phyloP scores from a whole-genome alignment of 1,284 basidiomycete genomes.

The Psilocybe mexicana region DNA sequence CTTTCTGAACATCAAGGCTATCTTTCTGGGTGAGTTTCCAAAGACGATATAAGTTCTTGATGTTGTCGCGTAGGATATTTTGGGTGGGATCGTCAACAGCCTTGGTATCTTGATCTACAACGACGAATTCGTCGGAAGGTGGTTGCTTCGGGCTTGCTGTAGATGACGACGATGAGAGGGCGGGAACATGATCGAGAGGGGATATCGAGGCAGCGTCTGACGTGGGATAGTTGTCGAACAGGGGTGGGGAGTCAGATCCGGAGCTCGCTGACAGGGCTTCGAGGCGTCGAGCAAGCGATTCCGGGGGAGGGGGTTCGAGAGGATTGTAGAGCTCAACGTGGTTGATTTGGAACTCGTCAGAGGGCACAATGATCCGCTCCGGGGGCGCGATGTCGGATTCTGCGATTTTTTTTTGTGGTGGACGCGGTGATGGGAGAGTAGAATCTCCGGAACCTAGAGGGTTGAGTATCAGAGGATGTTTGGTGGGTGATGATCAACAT shows the following conservation, averaged over 20 bases:
- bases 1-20: conserved; percentile 14
- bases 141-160: conserved; percentile 15
- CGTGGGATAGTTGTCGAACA: conserved; percentile 29
- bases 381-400: conserved; percentile 16
- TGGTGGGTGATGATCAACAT: conserved; percentile 3
- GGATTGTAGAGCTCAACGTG: conserved; percentile 33
- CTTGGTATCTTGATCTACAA: conserved; percentile 10
- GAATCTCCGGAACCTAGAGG: conserved; percentile 49
- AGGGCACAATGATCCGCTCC: conserved; percentile 35
- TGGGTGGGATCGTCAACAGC: conserved; percentile 23
- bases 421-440: conserved; percentile 49
- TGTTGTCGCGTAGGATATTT: conserved; percentile 40
- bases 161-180: conserved; percentile 16
- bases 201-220: conserved; percentile 22
- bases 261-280: conserved; percentile 32
- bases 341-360: conserved; percentile 27
- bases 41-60: conserved; percentile 51
- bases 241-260: conserved; percentile 28
- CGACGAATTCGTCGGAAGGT: conserved; percentile 9
- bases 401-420: conserved; percentile 28
- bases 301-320: conserved; percentile 40
- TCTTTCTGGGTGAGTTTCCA: conserved; percentile 42
- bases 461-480: conserved; percentile 6
- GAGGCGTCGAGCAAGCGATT: conserved; percentile 35
- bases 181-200: conserved; percentile 12